Base-by-base conservation (phyloP, 306 rosid genomes). In the Quercus dentata region DNA sequence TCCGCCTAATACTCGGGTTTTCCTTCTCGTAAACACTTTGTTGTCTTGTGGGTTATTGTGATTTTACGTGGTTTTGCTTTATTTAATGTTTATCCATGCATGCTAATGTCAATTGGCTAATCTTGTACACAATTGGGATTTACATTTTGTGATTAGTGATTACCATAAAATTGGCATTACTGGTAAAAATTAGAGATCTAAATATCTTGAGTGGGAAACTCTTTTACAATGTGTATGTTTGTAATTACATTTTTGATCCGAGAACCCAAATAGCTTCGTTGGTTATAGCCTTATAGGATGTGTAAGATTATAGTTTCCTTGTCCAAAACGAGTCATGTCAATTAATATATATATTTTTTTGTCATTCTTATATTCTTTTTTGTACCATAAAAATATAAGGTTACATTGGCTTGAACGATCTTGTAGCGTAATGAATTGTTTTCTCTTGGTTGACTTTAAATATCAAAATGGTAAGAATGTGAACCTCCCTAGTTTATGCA, bases 251-350 rank as follows among this genome's bases (percentile, higher is more conserved):
- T 56, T 28, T 74, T 86, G 64, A 77, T 68, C 38, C 64, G 49
- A 73, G 67, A 61, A 62, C 78, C 73, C 25, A 56, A 54, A n/a
- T 35, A 79, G 82, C 69, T 44, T 74, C 68, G 78, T 81, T 76
- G 63, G 76, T 54, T 11, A 46, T 11, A 46, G 52, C 52, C 14
- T 46, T 11, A 54, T 49, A 38, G 69, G 69, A 68, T 56, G 44
- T 9, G 33, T 69, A 35, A 25, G 49, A 73, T 46, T 57, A 20
- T 18, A 56, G 52, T 67, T 44, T 41, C 38, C 76, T 25, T 25
- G 41, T 44, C 63, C 31, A 23, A 68, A 7, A 30, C n/a, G 70
- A 30, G 70, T 15, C 5, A 8, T 9, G 12, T 15, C 11, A 28
- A 21, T 64, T 31, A 28, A 21, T 21, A 21, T 21, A 13, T 35